Evolutionary conservation across 2,329 filamentous ascomycete species (phyloP).

Genomic region (Alternaria atra): DNA sequence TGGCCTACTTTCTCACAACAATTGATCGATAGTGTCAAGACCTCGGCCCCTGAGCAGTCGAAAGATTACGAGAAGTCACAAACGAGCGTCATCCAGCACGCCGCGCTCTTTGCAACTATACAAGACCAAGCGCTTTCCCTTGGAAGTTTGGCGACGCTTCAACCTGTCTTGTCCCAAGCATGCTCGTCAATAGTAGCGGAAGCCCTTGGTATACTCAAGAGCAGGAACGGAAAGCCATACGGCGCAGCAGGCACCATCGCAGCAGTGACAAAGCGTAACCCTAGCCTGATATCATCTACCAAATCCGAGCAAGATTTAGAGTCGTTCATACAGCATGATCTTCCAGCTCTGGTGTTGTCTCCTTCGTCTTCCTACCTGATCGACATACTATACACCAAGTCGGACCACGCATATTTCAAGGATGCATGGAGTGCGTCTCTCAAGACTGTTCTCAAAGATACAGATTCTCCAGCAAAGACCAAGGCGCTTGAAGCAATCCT

Average conservation of each 20-base stretch:
- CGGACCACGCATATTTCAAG: constrained; percentile 40
- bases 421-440: constrained; percentile 44
- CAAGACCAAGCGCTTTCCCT: constrained; percentile 32
- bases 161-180: constrained; percentile 43
- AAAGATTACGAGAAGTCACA: constrained; percentile 80
- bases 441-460: constrained; percentile 37
- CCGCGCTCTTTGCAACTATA: constrained; percentile 71
- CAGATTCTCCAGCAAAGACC: constrained; percentile 38
- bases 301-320: constrained; percentile 54
- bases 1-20: constrained; percentile 71
- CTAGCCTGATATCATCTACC: constrained; percentile 52
- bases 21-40: constrained; percentile 73
- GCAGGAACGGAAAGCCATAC: constrained; percentile 71
- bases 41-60: constrained; percentile 82
- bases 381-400: constrained; percentile 66
- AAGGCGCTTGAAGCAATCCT: constrained; percentile 46
- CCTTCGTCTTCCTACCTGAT: constrained; percentile 74
- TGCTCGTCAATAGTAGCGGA: constrained; percentile 56
- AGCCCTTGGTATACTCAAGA: constrained; percentile 60
- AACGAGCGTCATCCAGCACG: constrained; percentile 70
- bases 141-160: constrained; percentile 15
- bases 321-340: constrained; percentile 63
- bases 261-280: constrained; percentile 58
- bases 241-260: constrained; percentile 69
- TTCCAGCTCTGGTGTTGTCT: constrained; percentile 69